A percentile compares a stretch with the other conserved stretches of the same genome.
phyloP scores from a whole-genome alignment of 2,329 filamentous ascomycete genomes.

The Phialophora macrospora region DNA sequence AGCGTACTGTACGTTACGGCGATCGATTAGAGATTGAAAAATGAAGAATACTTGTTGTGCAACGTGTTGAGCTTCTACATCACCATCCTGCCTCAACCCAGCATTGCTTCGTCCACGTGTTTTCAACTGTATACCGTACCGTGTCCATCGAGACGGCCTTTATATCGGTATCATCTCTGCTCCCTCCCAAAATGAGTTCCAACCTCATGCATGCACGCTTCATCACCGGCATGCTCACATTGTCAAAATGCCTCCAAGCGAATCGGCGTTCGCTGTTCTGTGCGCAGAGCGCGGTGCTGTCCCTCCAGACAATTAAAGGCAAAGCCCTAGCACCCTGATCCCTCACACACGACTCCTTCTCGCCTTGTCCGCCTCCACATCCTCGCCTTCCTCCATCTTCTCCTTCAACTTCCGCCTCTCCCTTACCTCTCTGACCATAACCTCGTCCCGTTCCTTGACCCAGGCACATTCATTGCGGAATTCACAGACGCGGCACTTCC shows the following conservation, averaged over 20 bases:
- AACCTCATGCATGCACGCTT: background rate
- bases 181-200: background rate
- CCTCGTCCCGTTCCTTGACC: conserved; percentile 71
- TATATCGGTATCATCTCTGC: background rate
- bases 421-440: conserved; percentile 53
- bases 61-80: too few species aligned
- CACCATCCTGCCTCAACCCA: too few species aligned
- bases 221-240: background rate
- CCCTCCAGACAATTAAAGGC: background rate
- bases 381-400: conserved; percentile 30
- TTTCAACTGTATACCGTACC: background rate
- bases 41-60: background rate
- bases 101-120: too few species aligned
- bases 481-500: conserved; percentile 84
- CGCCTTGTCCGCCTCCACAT: conserved; percentile 5
- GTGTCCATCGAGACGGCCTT: too few species aligned
- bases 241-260: background rate
- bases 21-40: background rate
- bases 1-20: background rate
- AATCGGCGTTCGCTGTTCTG: background rate
- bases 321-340: background rate
- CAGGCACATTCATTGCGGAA: conserved; percentile 80
- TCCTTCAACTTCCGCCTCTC: conserved; percentile 42
- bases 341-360: conserved; percentile 29
- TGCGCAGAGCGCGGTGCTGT: background rate